Evolutionary conservation across 139 green algal genomes (phyloP), one percentile per base, ranked within the genome.

Genomic region (Cymbomonas tetramitiformis): DNA sequence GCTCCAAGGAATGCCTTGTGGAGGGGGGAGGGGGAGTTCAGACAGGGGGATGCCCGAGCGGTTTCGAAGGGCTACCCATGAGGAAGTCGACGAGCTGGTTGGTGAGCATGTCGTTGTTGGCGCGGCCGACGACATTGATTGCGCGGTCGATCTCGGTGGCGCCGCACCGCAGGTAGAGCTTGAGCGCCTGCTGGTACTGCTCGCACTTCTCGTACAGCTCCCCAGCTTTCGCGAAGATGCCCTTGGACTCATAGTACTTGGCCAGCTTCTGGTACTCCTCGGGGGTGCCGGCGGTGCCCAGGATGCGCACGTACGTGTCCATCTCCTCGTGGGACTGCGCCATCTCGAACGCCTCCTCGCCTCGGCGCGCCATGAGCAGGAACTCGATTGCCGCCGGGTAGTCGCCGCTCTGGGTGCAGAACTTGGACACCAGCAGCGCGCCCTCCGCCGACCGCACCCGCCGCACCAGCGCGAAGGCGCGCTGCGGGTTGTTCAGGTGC

Each of bases 301-400:
- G 29, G n/a, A 10, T 4, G 7, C 8, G 30, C 4, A 73, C 76
- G 67, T 81, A 85, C 6, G 71, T 64, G 61, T 88, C 80, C 75
- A 88, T 81, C 30, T 71, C 46, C 41, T 77, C 67, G 59, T 83
- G 70, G 1, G 50, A 53, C 63, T 74, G 58, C 23, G 81, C 81
- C n/a, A 83, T 47, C 50, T 85, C 72, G 64, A 83, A 83, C 2
- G 81, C 81, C 58, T 86, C 76, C 53, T 84, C 74, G 43, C 73
- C 61, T 53, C 79, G 62, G 10, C 61, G 54, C 21, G 77, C 69
- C 33, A 86, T 36, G 21, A 83, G 61, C 44, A 86, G 68, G 66
- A 86, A 86, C 64, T 86, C 76, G 26, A 86, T 36, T 10, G 46
- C 2, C 9, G n/a, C 64, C 53, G 68, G 46, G 6, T 51, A 71